Conservation (phyloP, 2,329 filamentous ascomycete genomes). For the Septoria linicola region DNA sequence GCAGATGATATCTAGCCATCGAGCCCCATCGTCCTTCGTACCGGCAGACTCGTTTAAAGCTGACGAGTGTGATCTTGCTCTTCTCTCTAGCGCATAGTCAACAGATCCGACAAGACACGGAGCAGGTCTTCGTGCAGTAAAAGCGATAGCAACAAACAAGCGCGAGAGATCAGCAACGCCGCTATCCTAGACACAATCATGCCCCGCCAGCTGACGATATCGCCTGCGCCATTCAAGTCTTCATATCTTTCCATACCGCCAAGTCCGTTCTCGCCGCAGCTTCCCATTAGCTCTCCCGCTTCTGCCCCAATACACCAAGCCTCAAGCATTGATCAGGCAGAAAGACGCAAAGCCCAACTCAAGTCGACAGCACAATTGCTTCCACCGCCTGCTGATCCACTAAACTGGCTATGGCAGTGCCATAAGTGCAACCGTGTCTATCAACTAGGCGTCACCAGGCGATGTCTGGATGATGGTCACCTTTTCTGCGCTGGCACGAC, state of each 20-base stretch:
- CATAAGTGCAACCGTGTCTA: conserved; percentile 52
- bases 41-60: background rate
- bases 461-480: conserved; percentile 56
- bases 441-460: conserved; percentile 50
- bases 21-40: background rate
- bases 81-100: conserved; percentile 14
- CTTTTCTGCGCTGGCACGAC: conserved; percentile 53
- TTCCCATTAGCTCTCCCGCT: conserved; percentile 27
- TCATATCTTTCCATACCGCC: conserved; percentile 47
- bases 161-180: background rate
- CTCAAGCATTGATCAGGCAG: background rate
- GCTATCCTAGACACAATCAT: conserved; percentile 17
- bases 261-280: conserved; percentile 43
- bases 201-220: conserved; percentile 38
- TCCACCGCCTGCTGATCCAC: conserved; percentile 36
- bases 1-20: background rate
- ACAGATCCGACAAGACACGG: conserved; percentile 15
- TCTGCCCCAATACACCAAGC: conserved; percentile 7
- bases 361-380: conserved; percentile 22
- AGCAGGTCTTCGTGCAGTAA: conserved; percentile 29
- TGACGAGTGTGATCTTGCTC: too few relatives aligned
- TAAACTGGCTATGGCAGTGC: conserved; percentile 55
- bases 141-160: background rate
- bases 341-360: conserved; percentile 14
- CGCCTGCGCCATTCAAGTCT: conserved; percentile 44